Percentiles rank a stretch among this genome's conserved stretches.
Evolutionary conservation across 2,329 filamentous ascomycete genomes (phyloP).

Genomic region (Colletotrichum salicis): DNA sequence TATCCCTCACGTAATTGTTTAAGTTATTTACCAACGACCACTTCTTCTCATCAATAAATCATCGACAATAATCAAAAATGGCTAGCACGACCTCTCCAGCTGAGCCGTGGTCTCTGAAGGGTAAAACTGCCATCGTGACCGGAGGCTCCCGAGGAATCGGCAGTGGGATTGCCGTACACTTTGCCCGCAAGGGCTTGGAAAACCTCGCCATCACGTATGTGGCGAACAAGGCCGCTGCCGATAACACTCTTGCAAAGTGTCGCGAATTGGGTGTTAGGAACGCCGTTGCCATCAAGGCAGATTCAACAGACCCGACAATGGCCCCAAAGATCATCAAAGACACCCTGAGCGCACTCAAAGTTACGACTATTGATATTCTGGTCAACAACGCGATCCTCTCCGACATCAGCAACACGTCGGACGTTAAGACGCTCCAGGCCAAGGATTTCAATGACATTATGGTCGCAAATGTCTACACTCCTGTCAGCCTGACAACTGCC

Average conservation of each 20-base stretch:
- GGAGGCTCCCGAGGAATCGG: conserved; percentile 20
- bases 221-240: not conserved
- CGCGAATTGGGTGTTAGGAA: not conserved
- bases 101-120: conserved; percentile 1
- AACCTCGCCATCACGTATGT: conserved; percentile 23
- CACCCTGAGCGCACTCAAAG: not conserved
- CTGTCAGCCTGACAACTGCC: conserved; percentile 44
- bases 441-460: conserved; percentile 1
- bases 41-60: too few relatives aligned
- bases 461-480: conserved; percentile 13
- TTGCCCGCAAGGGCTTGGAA: conserved; percentile 12
- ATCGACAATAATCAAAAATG: not conserved
- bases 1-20: not conserved
- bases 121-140: conserved; percentile 10
- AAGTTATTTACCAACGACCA: not conserved
- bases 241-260: not conserved
- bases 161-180: not conserved
- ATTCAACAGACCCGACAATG: not conserved
- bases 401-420: not conserved
- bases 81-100: not conserved
- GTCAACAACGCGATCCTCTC: conserved; percentile 14
- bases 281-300: conserved; percentile 6
- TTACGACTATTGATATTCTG: conserved; percentile 9
- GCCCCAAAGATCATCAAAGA: not conserved
- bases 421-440: not conserved